Evolutionary conservation across 1,284 basidiomycete species (phyloP).

Genomic region (Meripilus lineatus): DNA sequence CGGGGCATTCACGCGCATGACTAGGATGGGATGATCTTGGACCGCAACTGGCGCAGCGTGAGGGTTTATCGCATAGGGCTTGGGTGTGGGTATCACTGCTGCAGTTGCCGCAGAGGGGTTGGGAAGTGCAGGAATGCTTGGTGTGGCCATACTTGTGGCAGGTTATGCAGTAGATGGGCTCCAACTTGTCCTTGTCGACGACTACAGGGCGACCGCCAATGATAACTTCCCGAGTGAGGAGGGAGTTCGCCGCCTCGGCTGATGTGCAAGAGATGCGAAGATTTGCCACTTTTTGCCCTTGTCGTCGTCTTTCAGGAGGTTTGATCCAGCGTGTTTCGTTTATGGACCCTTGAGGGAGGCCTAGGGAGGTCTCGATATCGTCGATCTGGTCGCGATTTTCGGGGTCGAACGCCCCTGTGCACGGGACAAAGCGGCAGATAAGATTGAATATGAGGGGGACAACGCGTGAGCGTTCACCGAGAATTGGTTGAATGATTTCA

Average conservation of each 20-base stretch:
- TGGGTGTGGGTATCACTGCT: neutral
- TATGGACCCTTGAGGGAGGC: neutral
- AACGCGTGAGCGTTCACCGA: too few species aligned
- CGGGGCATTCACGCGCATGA: neutral
- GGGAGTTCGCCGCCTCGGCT: neutral
- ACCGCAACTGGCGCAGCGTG: neutral
- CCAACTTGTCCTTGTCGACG: neutral
- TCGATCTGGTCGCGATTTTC: neutral
- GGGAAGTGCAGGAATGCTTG: neutral
- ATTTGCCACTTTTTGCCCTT: neutral
- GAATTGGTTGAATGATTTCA: too few species aligned
- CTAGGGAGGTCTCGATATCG: neutral
- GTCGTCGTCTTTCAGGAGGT: neutral
- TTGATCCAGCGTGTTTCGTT: neutral
- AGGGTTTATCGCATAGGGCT: neutral
- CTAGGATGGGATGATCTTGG: neutral
- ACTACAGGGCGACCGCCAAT: neutral
- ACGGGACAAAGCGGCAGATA: neutral
- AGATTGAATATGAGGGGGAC: neutral
- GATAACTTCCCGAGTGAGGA: neutral
- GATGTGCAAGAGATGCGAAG: neutral
- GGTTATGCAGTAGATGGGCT: neutral
- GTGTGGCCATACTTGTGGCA: slow-evolving; percentile 1
- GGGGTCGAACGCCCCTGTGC: neutral
- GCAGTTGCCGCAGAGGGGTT: slow-evolving; percentile 1